Conservation (phyloP, 345 rosid genomes). For the Syzygium aromaticum region DNA sequence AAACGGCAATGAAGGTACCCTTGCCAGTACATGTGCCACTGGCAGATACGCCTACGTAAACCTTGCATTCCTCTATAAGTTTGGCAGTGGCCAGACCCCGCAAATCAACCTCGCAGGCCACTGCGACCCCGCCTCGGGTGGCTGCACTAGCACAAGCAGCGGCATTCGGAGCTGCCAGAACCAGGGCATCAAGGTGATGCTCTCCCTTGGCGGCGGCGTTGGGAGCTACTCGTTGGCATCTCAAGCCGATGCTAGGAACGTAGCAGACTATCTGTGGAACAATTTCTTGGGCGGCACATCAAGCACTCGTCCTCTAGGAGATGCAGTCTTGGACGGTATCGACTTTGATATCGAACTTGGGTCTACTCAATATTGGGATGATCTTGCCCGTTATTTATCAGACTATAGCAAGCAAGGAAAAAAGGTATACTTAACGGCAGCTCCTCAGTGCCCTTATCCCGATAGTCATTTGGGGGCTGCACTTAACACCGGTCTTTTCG, state of each 20-base stretch:
- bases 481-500: slow-evolving; percentile 38
- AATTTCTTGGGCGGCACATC: slow-evolving; percentile 4
- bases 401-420: slow-evolving; percentile 15
- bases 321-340: slow-evolving; percentile 41
- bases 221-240: slow-evolving; percentile 39
- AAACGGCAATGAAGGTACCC: slow-evolving; percentile 51
- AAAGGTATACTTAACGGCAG: slow-evolving; percentile 48
- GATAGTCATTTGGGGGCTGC: slow-evolving; percentile 39
- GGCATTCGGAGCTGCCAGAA: slow-evolving; percentile 31
- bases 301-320: slow-evolving; percentile 33
- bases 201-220: slow-evolving; percentile 43
- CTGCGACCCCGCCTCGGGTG: slow-evolving; percentile 32
- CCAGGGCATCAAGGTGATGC: slow-evolving; percentile 43
- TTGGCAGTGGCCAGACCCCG: slow-evolving; percentile 43
- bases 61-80: slow-evolving; percentile 46
- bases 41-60: slow-evolving; percentile 33
- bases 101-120: slow-evolving; percentile 50
- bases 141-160: slow-evolving; percentile 21
- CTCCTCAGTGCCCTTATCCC: slow-evolving; percentile 61
- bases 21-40: slow-evolving; percentile 37
- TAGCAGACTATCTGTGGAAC: slow-evolving; percentile 10
- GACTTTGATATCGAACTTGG: slow-evolving; percentile 50
- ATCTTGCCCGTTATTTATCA: slow-evolving; percentile 28
- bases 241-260: slow-evolving; percentile 23
- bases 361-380: slow-evolving; percentile 27